Conservation (phyloP, 371 early-diverging fungal genomes). For the Zychaea mexicana region DNA sequence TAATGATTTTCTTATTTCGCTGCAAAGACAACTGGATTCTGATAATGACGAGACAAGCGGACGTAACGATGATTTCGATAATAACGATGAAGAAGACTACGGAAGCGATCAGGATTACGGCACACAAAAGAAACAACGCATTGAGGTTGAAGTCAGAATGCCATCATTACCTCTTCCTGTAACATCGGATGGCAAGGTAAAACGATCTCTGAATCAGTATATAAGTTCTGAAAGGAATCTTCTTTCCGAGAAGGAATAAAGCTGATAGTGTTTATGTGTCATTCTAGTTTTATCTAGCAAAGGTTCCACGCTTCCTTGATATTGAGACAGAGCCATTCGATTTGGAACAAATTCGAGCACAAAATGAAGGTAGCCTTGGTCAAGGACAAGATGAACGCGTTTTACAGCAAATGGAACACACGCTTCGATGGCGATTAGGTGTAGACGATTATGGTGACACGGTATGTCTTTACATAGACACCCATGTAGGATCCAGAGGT, state of each 20-base stretch:
- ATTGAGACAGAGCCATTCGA: constrained; percentile 74
- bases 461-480: constrained; percentile 27
- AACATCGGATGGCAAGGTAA: constrained; percentile 39
- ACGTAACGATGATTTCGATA: constrained; percentile 30
- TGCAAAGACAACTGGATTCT: not conserved
- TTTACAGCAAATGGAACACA: constrained; percentile 70
- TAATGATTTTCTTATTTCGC: not conserved
- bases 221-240: not conserved
- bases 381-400: constrained; percentile 46
- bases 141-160: constrained; percentile 38
- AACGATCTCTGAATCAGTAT: not conserved
- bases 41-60: not conserved
- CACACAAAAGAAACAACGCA: constrained; percentile 30
- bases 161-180: constrained; percentile 41
- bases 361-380: constrained; percentile 34
- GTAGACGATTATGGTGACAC: constrained; percentile 34
- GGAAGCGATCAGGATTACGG: constrained; percentile 26
- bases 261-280: not conserved
- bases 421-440: constrained; percentile 78
- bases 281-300: constrained; percentile 69
- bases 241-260: not conserved
- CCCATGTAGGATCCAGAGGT: not conserved
- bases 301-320: constrained; percentile 74
- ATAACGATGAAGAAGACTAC: constrained; percentile 27
- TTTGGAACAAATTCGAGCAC: constrained; percentile 28